Evolutionary conservation across 202 grass and related monocot species (phyloP), one percentile per base, ranked within the genome.

Genomic region (Panicum hallii): DNA sequence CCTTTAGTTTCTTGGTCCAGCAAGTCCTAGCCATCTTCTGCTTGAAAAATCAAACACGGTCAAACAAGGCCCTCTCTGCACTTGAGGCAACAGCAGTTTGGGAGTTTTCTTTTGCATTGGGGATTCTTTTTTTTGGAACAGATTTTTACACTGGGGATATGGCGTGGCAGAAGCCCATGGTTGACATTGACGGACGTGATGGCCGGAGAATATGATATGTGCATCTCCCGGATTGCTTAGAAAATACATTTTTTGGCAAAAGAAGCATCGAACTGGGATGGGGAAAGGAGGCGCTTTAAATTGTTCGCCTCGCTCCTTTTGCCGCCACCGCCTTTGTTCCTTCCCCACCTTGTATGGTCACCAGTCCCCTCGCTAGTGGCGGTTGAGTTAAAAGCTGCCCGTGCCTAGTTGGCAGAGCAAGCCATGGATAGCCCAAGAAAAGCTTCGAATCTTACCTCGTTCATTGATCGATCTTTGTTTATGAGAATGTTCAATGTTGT

Each of bases 291-390:
- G 15, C 23, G 44, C 81, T 84, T 77, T 73, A 77, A 64, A 58
- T 90, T 86, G 66, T 77, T 82, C 84, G 77, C 49, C 63, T 15
- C 56, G 53, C 67, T 41, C 67, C 82, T 81, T 92, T 73, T 87
- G 72, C 20, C 36, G 26, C 67, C 49, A 63, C 90, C 74, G 60
- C 69, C 83, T 92, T 92, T 92, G 90, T 91, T 94, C 86, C 85
- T 77, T 90, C 30, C 80, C 85, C 87, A 92, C 88, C 88, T 72
- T 75, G 83, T 63, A 87, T 92, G 85, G 90, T 88, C 86, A 83
- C 77, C 87, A 91, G 77, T 36, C 22, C 65, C 66, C 50, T 60
- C 49, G 67, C 56, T 92, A 92, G 92, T 86, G 87, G 72, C 16
- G 89, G 81, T 78, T 36, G 87, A 88, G 87, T 86, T 92, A 77